These are phyloP conservation scores for Fusarium multiceps DNA, from an alignment of 2,329 filamentous ascomycete species.

Conservation along the genomic window DNA sequence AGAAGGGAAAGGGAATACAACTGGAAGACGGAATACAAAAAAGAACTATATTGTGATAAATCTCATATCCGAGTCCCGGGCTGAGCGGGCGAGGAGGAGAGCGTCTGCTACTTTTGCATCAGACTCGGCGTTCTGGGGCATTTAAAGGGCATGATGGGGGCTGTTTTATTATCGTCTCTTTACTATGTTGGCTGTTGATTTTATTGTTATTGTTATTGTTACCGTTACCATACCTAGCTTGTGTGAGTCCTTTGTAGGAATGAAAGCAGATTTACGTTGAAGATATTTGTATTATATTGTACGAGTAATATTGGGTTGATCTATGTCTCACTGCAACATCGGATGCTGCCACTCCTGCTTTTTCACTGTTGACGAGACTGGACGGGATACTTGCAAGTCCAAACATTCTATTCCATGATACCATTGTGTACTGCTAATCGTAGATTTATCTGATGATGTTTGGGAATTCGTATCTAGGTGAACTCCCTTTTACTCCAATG, in stretches of 20 bases:
- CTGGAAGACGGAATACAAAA: slow-evolving; percentile 21
- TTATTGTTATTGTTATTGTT: slow-evolving; percentile 8
- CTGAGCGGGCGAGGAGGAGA: slow-evolving; percentile 31
- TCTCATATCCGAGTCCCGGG: slow-evolving; percentile 35
- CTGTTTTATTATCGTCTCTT: slow-evolving; percentile 22
- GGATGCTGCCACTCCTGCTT: neutral
- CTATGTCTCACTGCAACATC: neutral
- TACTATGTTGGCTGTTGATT: slow-evolving; percentile 16
- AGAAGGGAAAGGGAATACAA: slow-evolving; percentile 13
- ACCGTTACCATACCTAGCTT: slow-evolving; percentile 27
- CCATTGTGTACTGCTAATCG: neutral
- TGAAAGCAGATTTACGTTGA: slow-evolving; percentile 9
- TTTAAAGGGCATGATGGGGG: slow-evolving; percentile 46
- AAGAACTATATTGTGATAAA: slow-evolving; percentile 21
- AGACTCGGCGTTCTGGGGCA: slow-evolving; percentile 48
- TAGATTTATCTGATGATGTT: slow-evolving; percentile 2
- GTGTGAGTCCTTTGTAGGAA: slow-evolving; percentile 23
- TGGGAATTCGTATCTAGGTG: slow-evolving; percentile 8
- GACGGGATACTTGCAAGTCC: neutral
- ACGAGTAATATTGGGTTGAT: neutral
- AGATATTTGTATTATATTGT: neutral
- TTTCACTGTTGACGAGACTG: neutral
- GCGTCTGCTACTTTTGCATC: slow-evolving; percentile 46
- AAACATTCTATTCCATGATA: neutral
- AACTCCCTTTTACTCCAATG: slow-evolving; percentile 9